Base-by-base conservation (phyloP, 441 rosid genomes). In the Populus hybrid region DNA sequence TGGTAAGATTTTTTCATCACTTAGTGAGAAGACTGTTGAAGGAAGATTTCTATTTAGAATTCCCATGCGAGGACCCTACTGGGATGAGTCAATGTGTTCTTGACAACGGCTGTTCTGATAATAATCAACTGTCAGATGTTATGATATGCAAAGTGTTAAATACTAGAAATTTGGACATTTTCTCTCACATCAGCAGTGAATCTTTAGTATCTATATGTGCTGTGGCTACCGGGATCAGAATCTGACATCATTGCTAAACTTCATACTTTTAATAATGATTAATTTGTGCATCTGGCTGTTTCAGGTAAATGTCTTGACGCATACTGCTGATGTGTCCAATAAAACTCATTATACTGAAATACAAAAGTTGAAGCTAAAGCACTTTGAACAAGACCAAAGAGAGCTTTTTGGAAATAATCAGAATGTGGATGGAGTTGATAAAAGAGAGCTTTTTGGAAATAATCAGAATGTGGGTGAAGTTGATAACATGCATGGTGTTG, bases 281-380 rank as follows among this genome's bases (percentile, higher is more conserved):
- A 53, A 63, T 71, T 68, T 2, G 38, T 74, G 18, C 38, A n/a
- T 50, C 82, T 80, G 76, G 36, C 29, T 35, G 71, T 79, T 85
- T 77, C 88, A 94, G 97, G 98, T 93, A 31, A 89, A 92, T 80
- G 88, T 92, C 76, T 81, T 92, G 69, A 88, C 94, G 0, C 97
- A 92, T 82, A 77, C 90, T 59, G 86, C 91, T 78, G 92, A 92
- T 80, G 89, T 88, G 76, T 24, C 77, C 68, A 74, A 82, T 68
- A 0, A 33, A 0, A 36, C 75, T 64, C 33, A 66, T 0, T 83
- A 81, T 76, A 0, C 42, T 4, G 1, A 0, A 9, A 86, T 95
- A 2, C 72, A 83, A 18, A 1, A 42, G 26, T 63, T 90, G 82
- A 93, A 87, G 77, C 59, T 74, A 74, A 69, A 40, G 76, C 97